Conservation (phyloP, 2,329 filamentous ascomycete genomes). For the Pseudocercospora fuligena region DNA sequence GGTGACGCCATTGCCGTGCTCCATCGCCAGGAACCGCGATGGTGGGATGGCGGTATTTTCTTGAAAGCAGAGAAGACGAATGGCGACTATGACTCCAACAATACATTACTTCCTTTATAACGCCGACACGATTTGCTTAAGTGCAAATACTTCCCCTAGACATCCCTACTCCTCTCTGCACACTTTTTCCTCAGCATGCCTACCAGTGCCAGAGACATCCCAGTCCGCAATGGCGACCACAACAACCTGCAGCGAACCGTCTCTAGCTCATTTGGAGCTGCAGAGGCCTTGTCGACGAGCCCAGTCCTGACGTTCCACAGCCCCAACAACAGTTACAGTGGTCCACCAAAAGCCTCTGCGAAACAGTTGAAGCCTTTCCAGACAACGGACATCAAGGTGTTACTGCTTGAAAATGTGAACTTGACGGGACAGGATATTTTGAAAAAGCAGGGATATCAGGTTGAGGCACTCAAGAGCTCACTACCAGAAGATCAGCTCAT, state of each 20-base stretch:
- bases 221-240: conserved; percentile 35
- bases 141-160: background rate
- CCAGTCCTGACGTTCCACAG: conserved; percentile 77
- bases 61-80: background rate
- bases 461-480: conserved; percentile 87
- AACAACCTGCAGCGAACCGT: conserved; percentile 37
- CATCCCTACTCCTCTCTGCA: background rate
- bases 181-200: conserved; percentile 34
- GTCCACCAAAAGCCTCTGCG: conserved; percentile 47
- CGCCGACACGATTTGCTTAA: background rate
- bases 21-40: conserved; percentile 9
- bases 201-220: conserved; percentile 41
- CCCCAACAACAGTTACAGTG: conserved; percentile 61
- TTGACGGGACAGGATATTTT: conserved; percentile 84
- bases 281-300: conserved; percentile 70
- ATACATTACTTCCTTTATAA: background rate
- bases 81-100: background rate
- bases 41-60: background rate
- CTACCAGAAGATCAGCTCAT: conserved; percentile 92
- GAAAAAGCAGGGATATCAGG: conserved; percentile 87
- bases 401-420: conserved; percentile 96
- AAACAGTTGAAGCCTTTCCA: conserved; percentile 95
- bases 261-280: conserved; percentile 42
- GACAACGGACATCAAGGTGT: conserved; percentile 93
- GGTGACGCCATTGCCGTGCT: conserved; percentile 1